phyloP scores from a whole-genome alignment of 352 stramenopile species.

The Phytophthora idaei region DNA sequence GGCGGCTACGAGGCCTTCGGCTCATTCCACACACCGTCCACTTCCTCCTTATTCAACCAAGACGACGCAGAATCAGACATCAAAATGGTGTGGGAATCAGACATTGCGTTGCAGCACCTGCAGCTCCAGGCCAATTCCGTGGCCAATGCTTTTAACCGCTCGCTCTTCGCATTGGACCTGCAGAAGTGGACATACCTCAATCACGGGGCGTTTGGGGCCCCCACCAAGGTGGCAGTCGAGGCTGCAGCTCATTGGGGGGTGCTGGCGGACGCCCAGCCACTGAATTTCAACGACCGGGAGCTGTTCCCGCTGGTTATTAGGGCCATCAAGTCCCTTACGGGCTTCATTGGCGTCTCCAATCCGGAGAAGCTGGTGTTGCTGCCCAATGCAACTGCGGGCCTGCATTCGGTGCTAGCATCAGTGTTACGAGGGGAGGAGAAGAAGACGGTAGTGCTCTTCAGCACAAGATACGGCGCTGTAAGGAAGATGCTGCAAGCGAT shows the following conservation, averaged over 20 bases:
- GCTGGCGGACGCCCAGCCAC: slow-evolving; percentile 87
- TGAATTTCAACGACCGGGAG: slow-evolving; percentile 93
- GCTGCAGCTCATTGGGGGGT: slow-evolving; percentile 81
- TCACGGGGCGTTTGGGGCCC: slow-evolving; percentile 93
- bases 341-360: slow-evolving; percentile 60
- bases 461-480: slow-evolving; percentile 91
- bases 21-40: slow-evolving; percentile 78
- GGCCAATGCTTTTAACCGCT: slow-evolving; percentile 37
- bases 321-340: slow-evolving; percentile 74
- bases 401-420: slow-evolving; percentile 86
- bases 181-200: slow-evolving; percentile 93
- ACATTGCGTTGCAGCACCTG: slow-evolving; percentile 20
- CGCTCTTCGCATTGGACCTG: slow-evolving; percentile 64
- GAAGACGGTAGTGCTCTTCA: slow-evolving; percentile 71
- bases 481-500: slow-evolving; percentile 90
- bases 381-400: slow-evolving; percentile 88
- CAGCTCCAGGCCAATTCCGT: slow-evolving; percentile 13
- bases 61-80: slow-evolving; percentile 8
- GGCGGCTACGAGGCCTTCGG: slow-evolving; percentile 72
- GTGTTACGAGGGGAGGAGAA: slow-evolving; percentile 36
- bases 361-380: slow-evolving; percentile 77
- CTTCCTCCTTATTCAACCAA: slow-evolving; percentile 56
- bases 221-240: slow-evolving; percentile 66
- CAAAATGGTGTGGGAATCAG: slow-evolving; percentile 22
- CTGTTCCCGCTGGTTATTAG: slow-evolving; percentile 91